A percentile compares a stretch with the other conserved stretches of the same genome.
phyloP scores from a whole-genome alignment of 1,284 basidiomycete species.

The Microbotryomycetes sp. region DNA sequence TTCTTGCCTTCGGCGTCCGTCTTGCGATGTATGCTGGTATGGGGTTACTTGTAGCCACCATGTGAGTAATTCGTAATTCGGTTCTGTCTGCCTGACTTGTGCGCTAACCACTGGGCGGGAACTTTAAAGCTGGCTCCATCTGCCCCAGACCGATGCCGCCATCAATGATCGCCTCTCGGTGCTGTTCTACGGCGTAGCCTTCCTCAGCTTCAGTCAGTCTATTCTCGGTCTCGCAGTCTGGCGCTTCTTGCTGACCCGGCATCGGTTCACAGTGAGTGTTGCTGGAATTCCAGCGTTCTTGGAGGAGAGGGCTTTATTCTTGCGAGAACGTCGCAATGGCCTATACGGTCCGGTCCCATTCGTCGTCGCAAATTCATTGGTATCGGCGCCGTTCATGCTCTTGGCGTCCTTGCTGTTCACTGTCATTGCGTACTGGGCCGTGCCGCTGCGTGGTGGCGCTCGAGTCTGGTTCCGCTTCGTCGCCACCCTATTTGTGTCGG shows the following conservation, averaged over 20 bases:
- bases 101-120: conserved; percentile 1
- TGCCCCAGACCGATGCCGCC: conserved; percentile 42
- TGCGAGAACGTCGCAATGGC: conserved; percentile 41
- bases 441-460: conserved; percentile 50
- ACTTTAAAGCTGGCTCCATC: conserved; percentile 53
- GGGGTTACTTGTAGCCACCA: conserved; percentile 17
- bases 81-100: no score
- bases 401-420: conserved; percentile 37
- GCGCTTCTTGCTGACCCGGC: neutral
- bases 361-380: conserved; percentile 39
- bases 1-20: conserved; percentile 57
- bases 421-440: conserved; percentile 39
- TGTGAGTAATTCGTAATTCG: neutral
- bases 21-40: conserved; percentile 52
- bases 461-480: conserved; percentile 52
- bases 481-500: conserved; percentile 52
- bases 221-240: neutral
- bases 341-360: conserved; percentile 40
- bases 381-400: conserved; percentile 42
- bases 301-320: conserved; percentile 43
- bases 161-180: conserved; percentile 41
- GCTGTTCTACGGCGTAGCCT: conserved; percentile 46
- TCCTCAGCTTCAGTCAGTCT: conserved; percentile 50
- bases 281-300: conserved; percentile 42
- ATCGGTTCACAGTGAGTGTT: conserved; percentile 35